Conservation (phyloP, 139 green algal genomes). For the Chlorella ohadii region DNA sequence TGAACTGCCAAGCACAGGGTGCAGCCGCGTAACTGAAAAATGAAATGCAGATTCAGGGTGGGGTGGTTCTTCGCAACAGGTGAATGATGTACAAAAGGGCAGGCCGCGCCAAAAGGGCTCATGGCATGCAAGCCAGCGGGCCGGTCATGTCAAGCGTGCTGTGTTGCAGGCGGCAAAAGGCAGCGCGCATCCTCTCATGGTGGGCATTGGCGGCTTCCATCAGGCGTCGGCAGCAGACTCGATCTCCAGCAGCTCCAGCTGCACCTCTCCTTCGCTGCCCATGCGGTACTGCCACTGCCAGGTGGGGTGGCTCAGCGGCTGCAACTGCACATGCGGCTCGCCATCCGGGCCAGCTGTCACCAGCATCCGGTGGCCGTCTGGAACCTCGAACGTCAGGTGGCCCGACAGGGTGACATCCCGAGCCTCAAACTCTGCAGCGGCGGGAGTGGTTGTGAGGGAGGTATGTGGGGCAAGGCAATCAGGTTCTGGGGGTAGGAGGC, state of each 20-base stretch:
- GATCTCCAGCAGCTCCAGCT: slow-evolving; percentile 37
- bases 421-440: slow-evolving; percentile 90
- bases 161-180: no score
- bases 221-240: slow-evolving; percentile 51
- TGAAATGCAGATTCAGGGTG: no score
- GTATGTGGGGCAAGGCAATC: no score
- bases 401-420: slow-evolving; percentile 59
- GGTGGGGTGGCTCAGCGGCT: slow-evolving; percentile 46
- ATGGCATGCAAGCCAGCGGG: no score
- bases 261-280: slow-evolving; percentile 21
- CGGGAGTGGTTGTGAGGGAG: no score
- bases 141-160: no score
- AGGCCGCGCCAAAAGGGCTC: no score
- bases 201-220: not conserved
- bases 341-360: slow-evolving; percentile 47
- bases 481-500: no score
- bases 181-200: not conserved
- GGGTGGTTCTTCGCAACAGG: no score
- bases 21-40: no score
- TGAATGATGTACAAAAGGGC: no score
- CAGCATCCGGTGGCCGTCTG: slow-evolving; percentile 80
- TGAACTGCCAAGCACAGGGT: no score
- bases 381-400: slow-evolving; percentile 78
- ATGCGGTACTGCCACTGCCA: slow-evolving; percentile 73
- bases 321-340: slow-evolving; percentile 1